Evolutionary conservation across 1,284 basidiomycete species (phyloP), one percentile per base, ranked within the genome.

Genomic region (Tylopilus orsonianus): DNA sequence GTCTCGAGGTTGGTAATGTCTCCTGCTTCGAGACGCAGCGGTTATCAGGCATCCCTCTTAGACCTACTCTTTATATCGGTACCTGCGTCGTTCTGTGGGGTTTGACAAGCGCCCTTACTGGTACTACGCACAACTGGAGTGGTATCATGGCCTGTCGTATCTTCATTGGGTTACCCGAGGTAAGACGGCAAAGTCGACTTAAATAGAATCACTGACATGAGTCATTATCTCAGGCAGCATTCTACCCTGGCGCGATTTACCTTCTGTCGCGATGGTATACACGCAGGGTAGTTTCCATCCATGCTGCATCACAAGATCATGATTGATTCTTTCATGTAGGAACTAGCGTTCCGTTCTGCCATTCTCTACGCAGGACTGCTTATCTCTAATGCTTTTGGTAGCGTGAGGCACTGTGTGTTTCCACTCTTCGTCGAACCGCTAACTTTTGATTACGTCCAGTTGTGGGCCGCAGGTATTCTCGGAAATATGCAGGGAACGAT

Each of bases 341-440:
- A 85, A 67, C 68, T 85, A 5, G 81, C 81, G 0, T 79, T 88
- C 51, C 78, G 88, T 35, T 80, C 82, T 40, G 82, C 85, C 1
- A 74, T 89, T 44, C 73, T 91, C 4, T 88, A 83, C 64, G 75
- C 75, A 12, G 86, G 86, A 16, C 62, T 82, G 5, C 68, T 89
- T 16, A 75, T 88, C 45, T 85, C 84, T 1, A 89, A 88, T 66
- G 87, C 87, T 2, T 88, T 90, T 61, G 85, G 86, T 35, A 72
- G 77, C 46, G 81, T 84, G 48, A 2, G 14, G 14, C 50, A 49
- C 27, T 35, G 19, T 18, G 22, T 23, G 8, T 26, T 4, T n/a
- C n/a, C n/a, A n/a, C n/a, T n/a, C n/a, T n/a, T n/a, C n/a, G n/a
- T n/a, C n/a, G n/a, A n/a, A n/a, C n/a, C 20, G 20, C n/a, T n/a